Evolutionary conservation across 495 filamentous ascomycete genomes (phyloP).

Genomic region (Diplogelasinospora grovesii): DNA sequence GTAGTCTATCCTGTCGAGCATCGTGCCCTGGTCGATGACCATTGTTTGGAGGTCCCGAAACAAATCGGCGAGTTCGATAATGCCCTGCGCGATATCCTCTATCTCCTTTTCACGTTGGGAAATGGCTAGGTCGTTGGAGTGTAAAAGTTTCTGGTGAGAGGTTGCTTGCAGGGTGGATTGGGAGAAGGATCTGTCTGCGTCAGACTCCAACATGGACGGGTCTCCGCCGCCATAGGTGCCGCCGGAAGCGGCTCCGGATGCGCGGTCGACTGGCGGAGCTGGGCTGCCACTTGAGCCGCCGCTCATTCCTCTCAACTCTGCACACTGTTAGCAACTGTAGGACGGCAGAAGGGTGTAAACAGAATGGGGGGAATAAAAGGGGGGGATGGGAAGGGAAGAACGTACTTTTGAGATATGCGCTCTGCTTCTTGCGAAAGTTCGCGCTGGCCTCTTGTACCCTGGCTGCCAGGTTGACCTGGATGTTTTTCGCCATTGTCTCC

Average conservation of each 20-base stretch:
- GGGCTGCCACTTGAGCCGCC: no score
- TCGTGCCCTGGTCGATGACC: constrained; percentile 97
- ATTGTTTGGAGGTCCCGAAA: constrained; percentile 94
- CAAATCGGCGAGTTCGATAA: constrained; percentile 92
- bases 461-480: constrained; percentile 81
- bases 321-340: constrained; percentile 4
- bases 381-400: background rate
- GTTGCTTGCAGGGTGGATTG: constrained; percentile 77
- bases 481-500: constrained; percentile 92
- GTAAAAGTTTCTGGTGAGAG: constrained; percentile 54
- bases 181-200: constrained; percentile 85
- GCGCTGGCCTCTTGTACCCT: constrained; percentile 91
- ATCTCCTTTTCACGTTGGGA: constrained; percentile 94
- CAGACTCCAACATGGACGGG: constrained; percentile 80
- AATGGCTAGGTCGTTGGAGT: constrained; percentile 78
- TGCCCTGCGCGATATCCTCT: constrained; percentile 93
- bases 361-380: background rate
- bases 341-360: no score
- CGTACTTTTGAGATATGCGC: constrained; percentile 88
- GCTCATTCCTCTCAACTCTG: constrained; percentile 77
- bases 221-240: constrained; percentile 43
- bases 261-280: constrained; percentile 40
- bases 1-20: constrained; percentile 97
- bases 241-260: constrained; percentile 25
- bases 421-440: constrained; percentile 91